These are phyloP conservation scores for Fusarium tuaranense DNA, from an alignment of 2,329 filamentous ascomycete species.

Conservation along the genomic window DNA sequence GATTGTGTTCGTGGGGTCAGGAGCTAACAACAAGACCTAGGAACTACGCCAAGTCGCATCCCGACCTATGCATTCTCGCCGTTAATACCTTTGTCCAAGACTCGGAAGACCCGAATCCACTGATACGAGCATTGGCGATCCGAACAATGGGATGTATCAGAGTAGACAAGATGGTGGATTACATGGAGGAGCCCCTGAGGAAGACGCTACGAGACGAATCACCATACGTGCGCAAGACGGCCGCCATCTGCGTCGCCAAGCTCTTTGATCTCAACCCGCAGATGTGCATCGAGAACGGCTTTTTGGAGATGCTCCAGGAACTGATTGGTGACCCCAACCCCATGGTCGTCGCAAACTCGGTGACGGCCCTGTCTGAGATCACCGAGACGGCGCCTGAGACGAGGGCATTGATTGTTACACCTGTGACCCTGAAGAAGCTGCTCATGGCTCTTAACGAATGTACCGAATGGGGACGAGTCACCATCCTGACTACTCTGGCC, in stretches of 20 bases:
- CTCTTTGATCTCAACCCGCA: conserved; percentile 93
- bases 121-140: conserved; percentile 94
- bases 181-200: conserved; percentile 97
- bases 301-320: conserved; percentile 92
- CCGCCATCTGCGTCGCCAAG: conserved; percentile 97
- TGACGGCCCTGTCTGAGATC: conserved; percentile 93
- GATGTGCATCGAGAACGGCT: conserved; percentile 97
- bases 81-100: conserved; percentile 99
- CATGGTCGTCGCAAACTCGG: conserved; percentile 98
- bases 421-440: conserved; percentile 90
- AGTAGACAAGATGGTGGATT: conserved; percentile 99
- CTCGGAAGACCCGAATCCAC: conserved; percentile 96
- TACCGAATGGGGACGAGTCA: conserved; percentile 97
- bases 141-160: conserved; percentile 98
- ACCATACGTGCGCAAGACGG: conserved; percentile 97
- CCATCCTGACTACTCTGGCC: conserved; percentile 88
- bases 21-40: conserved; percentile 58
- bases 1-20: conserved; percentile 1
- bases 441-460: conserved; percentile 97
- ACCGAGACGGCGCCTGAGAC: conserved; percentile 91
- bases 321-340: conserved; percentile 97
- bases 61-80: conserved; percentile 96
- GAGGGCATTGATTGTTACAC: conserved; percentile 83
- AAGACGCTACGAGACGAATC: conserved; percentile 98
- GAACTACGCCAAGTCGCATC: conserved; percentile 99